Base-by-base conservation (phyloP, 805 yeast species). In the Metschnikowia drakensbergensis region DNA sequence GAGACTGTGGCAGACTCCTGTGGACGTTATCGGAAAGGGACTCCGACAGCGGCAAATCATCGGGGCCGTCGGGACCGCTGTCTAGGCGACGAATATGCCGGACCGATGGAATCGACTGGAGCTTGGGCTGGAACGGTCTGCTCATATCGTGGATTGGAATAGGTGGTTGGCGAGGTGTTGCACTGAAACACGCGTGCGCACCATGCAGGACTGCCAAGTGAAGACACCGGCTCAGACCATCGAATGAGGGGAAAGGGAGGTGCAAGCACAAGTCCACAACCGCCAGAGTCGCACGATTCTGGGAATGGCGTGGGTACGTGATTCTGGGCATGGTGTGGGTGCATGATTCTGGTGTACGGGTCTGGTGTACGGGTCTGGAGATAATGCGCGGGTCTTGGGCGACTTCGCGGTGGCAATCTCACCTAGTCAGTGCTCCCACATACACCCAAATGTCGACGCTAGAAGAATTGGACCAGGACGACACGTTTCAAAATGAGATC, bases 401-500 rank as follows among this genome's bases (percentile, higher is more conserved):
- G 17, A 17, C 17, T 17, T 17, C 17, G 35, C 46, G 32, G 46
- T 43, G 42, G 32, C 43, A 44, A 33, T 26, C 11, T 26, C 33
- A 5, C 30, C 35, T 35, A 13, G 32, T 30, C 32, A n/a, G n/a
- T 5, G 11, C 32, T 30, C 32, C n/a, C 9, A 11, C 11, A 10
- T 17, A 30, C 29, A 13, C 29, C 27, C 28, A 28, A 26, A 17
- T 89, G 96, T 77, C 95, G 26, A 88, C 96, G 5, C 71, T 89
- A 54, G 96, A 89, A 72, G 96, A 89, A 61, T 69, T 88, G 56
- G 92, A 86, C 49, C 77, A 76, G 54, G 80, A 75, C 45, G 77
- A 79, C 57, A 86, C 80, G 54, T 71, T 91, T 53, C 97, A 89
- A 64, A 83, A 81, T 56, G 99, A 92, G 57, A 86, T 94, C 65